Conservation (phyloP, 768 basidiomycete genomes). For the Cystobasidiopsis lactophilus region DNA sequence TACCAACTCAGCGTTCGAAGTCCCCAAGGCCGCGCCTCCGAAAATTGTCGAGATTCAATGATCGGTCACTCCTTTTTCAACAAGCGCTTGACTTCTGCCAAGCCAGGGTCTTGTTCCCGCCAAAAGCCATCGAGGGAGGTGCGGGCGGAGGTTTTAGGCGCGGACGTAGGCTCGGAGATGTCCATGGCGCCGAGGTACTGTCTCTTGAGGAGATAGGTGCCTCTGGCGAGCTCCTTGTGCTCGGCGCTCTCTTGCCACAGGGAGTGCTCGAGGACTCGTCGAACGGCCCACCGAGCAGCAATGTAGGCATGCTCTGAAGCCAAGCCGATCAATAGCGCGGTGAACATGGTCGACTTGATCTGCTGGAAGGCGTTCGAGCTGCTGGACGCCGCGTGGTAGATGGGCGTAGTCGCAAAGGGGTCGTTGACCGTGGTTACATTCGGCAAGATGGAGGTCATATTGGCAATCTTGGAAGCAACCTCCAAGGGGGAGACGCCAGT, state of each 20-base stretch:
- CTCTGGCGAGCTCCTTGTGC: background rate
- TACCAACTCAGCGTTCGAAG: no score
- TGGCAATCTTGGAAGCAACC: background rate
- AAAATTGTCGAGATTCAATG: no score
- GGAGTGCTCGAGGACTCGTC: conserved; percentile 49
- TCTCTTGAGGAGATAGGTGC: conserved; percentile 1
- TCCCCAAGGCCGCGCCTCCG: no score
- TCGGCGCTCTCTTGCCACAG: conserved; percentile 51
- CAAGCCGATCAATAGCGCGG: conserved; percentile 50
- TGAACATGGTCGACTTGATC: conserved; percentile 28
- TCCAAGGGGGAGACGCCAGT: background rate
- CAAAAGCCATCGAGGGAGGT: no score
- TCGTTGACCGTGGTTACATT: background rate
- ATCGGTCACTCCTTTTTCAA: no score
- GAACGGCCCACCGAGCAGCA: conserved; percentile 37
- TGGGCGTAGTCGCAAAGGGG: conserved; percentile 5
- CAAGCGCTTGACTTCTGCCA: no score
- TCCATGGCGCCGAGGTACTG: conserved; percentile 3
- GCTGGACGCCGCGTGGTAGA: conserved; percentile 5
- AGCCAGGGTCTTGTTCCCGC: no score
- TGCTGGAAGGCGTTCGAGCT: conserved; percentile 6
- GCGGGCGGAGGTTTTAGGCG: no score
- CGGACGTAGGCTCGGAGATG: background rate
- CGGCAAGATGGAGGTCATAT: conserved; percentile 2
- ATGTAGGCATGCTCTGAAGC: conserved; percentile 72